Conservation (phyloP, 78 protist species). For the Protostelium mycophagum region DNA sequence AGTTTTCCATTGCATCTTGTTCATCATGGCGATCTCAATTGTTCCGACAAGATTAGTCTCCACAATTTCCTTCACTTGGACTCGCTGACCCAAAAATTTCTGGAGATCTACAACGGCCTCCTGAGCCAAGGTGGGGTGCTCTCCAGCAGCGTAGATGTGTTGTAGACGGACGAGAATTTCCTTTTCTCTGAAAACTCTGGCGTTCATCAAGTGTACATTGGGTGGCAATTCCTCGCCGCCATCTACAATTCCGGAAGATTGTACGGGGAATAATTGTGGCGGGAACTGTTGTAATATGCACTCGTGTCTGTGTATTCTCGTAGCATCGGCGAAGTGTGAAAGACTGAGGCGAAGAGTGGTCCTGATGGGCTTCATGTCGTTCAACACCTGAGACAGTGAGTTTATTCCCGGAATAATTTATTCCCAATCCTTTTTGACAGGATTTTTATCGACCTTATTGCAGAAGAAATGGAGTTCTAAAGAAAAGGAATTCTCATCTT, state of each 20-base stretch:
- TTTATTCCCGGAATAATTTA: neutral
- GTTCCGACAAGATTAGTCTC: neutral
- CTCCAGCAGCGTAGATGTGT: constrained; percentile 7
- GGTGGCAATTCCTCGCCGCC: neutral
- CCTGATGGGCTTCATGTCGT: neutral
- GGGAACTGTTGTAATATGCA: neutral
- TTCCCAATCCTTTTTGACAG: too few species aligned
- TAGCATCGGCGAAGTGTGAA: neutral
- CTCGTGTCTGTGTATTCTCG: neutral
- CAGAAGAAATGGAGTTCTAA: neutral
- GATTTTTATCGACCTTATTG: neutral
- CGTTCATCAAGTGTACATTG: neutral
- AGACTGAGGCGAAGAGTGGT: neutral
- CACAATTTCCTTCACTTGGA: neutral
- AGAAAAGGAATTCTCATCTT: neutral
- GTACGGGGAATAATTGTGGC: neutral
- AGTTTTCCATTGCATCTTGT: neutral
- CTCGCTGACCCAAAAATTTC: neutral
- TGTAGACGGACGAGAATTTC: neutral
- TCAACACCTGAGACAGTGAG: neutral
- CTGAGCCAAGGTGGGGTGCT: neutral
- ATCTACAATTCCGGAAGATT: neutral
- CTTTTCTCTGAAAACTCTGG: neutral
- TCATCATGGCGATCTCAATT: neutral
- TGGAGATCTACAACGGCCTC: neutral